Evolutionary conservation across 495 filamentous ascomycete genomes (phyloP).

Genomic region (Penicillium canescens): DNA sequence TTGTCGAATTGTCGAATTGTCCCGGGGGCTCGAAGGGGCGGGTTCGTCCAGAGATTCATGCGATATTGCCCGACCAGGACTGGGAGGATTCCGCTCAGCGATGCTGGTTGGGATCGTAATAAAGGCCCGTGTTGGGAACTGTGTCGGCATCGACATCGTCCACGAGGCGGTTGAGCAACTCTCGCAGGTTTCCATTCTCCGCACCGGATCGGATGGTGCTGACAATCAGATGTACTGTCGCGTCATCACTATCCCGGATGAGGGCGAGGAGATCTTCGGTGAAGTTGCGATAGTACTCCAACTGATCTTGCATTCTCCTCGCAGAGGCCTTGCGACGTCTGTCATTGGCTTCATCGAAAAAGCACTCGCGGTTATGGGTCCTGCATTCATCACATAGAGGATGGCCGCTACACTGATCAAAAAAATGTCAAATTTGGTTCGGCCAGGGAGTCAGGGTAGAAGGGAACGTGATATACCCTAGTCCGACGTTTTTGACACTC

Average conservation of each 20-base stretch:
- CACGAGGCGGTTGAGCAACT: not conserved
- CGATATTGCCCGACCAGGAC: not conserved
- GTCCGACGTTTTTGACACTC: slow-evolving; percentile 45
- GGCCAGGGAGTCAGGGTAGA: not conserved
- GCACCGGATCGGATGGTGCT: slow-evolving; percentile 24
- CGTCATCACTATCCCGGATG: slow-evolving; percentile 25
- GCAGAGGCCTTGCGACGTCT: slow-evolving; percentile 43
- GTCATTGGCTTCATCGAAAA: slow-evolving; percentile 40
- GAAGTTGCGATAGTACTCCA: slow-evolving; percentile 29
- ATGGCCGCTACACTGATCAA: slow-evolving; percentile 30
- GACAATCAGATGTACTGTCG: slow-evolving; percentile 24
- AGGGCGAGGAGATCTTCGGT: slow-evolving; percentile 29
- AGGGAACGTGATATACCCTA: slow-evolving; percentile 31
- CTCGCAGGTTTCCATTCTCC: not conserved
- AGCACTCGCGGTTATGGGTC: slow-evolving; percentile 35
- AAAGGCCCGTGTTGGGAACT: not conserved
- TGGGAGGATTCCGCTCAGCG: not conserved
- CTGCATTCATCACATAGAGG: slow-evolving; percentile 38
- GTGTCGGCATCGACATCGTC: not conserved
- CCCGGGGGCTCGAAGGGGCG: not conserved
- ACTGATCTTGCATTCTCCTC: slow-evolving; percentile 30
- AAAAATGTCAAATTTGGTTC: slow-evolving; percentile 9
- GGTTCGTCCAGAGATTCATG: not conserved
- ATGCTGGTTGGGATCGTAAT: not conserved
- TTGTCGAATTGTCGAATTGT: too few relatives aligned